Evolutionary conservation across 345 rosid species (phyloP).

Genomic region (Rhodamnia rubescens): DNA sequence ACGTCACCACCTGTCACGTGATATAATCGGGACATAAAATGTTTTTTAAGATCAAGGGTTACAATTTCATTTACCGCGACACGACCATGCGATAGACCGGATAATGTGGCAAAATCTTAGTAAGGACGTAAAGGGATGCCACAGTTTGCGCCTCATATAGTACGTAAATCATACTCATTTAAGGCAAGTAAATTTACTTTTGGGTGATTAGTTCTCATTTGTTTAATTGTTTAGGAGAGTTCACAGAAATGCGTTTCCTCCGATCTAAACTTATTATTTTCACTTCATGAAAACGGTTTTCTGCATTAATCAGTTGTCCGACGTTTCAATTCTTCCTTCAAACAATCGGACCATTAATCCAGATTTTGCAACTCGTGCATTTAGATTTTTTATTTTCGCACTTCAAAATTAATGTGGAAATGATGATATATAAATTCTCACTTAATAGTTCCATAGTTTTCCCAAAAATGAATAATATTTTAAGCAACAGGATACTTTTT

Average conservation of each 20-base stretch:
- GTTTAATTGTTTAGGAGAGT: background rate
- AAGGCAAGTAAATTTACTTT: background rate
- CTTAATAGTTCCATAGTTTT: background rate
- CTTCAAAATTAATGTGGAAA: background rate
- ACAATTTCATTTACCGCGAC: background rate
- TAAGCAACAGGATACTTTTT: background rate
- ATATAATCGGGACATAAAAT: background rate
- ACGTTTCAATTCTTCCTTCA: background rate
- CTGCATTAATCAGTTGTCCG: background rate
- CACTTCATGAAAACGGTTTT: background rate
- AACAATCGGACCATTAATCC: background rate
- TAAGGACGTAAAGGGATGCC: too few species aligned
- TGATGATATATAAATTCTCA: background rate
- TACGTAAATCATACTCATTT: background rate
- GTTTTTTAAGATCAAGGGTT: background rate
- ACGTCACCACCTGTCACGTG: rapidly evolving
- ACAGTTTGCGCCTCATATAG: background rate
- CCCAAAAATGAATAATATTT: background rate
- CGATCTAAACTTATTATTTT: background rate
- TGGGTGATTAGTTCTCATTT: background rate
- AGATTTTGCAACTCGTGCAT: background rate
- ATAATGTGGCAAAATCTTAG: background rate
- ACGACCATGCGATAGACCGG: background rate
- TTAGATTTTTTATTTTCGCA: background rate
- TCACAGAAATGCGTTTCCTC: background rate